phyloP scores from a whole-genome alignment of 352 stramenopile genomes.

The Globisporangium takayamanum region DNA sequence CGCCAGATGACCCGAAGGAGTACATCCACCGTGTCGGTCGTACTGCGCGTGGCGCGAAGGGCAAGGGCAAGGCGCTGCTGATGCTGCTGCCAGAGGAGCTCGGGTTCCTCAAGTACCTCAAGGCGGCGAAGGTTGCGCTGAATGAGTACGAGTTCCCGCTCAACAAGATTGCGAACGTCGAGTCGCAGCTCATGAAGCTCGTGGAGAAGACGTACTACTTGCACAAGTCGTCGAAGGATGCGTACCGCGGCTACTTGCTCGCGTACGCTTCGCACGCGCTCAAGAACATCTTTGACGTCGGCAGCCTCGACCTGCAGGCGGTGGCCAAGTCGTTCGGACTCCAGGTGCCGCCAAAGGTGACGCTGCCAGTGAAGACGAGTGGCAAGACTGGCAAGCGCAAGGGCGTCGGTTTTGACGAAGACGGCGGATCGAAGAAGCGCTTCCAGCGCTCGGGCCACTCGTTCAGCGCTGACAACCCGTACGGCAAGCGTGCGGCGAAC shows the following conservation, averaged over 20 bases:
- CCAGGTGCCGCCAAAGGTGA: conserved; percentile 94
- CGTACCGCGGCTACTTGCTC: conserved; percentile 96
- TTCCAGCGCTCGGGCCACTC: conserved; percentile 86
- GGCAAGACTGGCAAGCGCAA: conserved; percentile 76
- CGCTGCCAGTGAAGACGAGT: conserved; percentile 88
- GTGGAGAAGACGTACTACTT: conserved; percentile 99
- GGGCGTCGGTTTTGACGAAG: conserved; percentile 48
- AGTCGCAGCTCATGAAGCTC: conserved; percentile 95
- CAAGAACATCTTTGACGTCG: conserved; percentile 99
- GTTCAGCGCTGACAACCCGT: conserved; percentile 98
- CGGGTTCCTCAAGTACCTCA: conserved; percentile 97
- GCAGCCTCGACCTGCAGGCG: conserved; percentile 93
- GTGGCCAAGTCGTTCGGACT: conserved; percentile 98
- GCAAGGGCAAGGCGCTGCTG: conserved; percentile 92
- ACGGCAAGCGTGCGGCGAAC: conserved; percentile 83
- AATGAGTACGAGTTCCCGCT: conserved; percentile 99
- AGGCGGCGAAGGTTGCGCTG: conserved; percentile 95
- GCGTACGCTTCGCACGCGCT: conserved; percentile 97
- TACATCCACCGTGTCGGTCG: conserved; percentile 95
- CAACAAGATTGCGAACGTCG: conserved; percentile 97
- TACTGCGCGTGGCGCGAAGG: conserved; percentile 83
- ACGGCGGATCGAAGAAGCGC: conserved; percentile 41
- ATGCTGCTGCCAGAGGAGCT: conserved; percentile 98
- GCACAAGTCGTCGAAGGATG: conserved; percentile 96
- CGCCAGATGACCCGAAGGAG: conserved; percentile 96